Evolutionary conservation across 768 basidiomycete genomes (phyloP).

Genomic region (Panus rudis): DNA sequence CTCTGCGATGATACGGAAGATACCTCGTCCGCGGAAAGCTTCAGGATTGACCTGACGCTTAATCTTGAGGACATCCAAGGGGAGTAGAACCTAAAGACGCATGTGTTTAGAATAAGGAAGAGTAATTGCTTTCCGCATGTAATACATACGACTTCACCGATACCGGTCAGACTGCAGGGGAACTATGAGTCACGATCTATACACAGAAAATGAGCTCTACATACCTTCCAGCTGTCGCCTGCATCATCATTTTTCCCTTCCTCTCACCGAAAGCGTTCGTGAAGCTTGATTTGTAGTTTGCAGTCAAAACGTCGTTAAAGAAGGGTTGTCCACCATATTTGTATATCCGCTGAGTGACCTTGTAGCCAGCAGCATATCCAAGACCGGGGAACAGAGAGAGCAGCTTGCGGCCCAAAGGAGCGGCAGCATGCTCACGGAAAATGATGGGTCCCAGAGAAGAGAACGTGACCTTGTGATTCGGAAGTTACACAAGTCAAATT

Average conservation of each 20-base stretch:
- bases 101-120: background rate
- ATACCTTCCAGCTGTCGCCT: constrained; percentile 90
- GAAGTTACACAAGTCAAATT: background rate
- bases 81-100: constrained; percentile 68
- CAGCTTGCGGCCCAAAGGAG: constrained; percentile 60
- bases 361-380: constrained; percentile 98
- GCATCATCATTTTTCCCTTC: constrained; percentile 93
- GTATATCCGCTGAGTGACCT: constrained; percentile 88
- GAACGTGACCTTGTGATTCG: constrained; percentile 46
- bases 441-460: constrained; percentile 67
- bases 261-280: constrained; percentile 85
- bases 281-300: constrained; percentile 76
- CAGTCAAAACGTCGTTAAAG: constrained; percentile 88
- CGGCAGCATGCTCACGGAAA: constrained; percentile 77
- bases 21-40: constrained; percentile 91
- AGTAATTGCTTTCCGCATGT: background rate
- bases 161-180: constrained; percentile 48
- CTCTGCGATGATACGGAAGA: constrained; percentile 83
- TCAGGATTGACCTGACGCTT: constrained; percentile 98
- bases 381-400: constrained; percentile 96
- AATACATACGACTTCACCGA: constrained; percentile 84
- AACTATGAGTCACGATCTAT: background rate
- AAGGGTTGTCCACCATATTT: constrained; percentile 99
- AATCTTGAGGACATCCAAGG: constrained; percentile 95
- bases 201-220: constrained; percentile 13